A percentile compares a stretch with the other conserved stretches of the same genome.
Evolutionary conservation across 805 yeast species (phyloP).

Genomic region (Yamadazyma phyllophila): DNA sequence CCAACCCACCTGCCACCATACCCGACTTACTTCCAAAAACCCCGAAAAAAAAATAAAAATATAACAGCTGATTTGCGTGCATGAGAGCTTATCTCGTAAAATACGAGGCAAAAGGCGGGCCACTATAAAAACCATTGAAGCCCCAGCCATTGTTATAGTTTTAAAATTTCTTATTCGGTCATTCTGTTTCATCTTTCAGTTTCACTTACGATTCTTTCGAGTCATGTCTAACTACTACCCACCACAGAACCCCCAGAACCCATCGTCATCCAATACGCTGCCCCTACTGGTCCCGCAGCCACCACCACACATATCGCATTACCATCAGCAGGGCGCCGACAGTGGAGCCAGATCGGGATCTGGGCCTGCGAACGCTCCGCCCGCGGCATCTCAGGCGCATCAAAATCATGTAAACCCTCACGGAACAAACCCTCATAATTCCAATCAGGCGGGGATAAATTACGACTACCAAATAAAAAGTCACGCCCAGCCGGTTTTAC

Average conservation of each 20-base stretch:
- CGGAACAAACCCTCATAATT: background rate
- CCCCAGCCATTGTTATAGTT: no score
- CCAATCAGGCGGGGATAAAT: slow-evolving; percentile 1
- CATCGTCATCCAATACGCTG: slow-evolving; percentile 3
- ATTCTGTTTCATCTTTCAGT: no score
- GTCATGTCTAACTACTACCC: background rate
- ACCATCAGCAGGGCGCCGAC: background rate
- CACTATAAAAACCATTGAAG: no score
- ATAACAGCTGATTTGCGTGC: slow-evolving; percentile 1
- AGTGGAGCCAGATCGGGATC: no score
- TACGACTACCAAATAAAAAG: slow-evolving; percentile 8
- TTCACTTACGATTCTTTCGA: no score
- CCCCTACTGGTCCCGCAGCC: slow-evolving; percentile 14
- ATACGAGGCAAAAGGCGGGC: slow-evolving; percentile 5
- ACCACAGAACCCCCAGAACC: background rate
- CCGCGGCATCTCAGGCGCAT: background rate
- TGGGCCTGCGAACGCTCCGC: background rate
- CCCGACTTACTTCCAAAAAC: no score
- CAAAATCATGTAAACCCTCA: background rate
- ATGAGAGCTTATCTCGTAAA: slow-evolving; percentile 5
- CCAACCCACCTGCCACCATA: background rate
- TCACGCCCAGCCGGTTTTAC: slow-evolving; percentile 1
- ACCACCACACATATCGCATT: slow-evolving; percentile 1
- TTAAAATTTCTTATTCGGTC: no score
- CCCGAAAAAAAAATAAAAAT: background rate